These are phyloP conservation scores for Corynascus novoguineensis DNA, from an alignment of 495 filamentous ascomycete species.

Conservation along the genomic window DNA sequence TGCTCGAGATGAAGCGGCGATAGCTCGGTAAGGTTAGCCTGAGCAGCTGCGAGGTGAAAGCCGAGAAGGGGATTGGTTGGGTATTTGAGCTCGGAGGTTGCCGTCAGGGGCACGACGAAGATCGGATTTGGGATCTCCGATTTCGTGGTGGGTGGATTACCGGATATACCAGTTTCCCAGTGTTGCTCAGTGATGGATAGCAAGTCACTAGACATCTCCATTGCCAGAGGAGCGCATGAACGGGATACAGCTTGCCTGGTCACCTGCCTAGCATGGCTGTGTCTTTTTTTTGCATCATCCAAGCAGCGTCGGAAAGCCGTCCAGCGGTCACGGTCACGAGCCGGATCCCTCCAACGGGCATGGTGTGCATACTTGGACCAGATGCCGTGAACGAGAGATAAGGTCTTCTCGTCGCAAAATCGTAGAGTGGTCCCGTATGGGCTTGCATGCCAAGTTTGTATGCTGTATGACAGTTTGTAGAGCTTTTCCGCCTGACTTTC, in stretches of 20 bases:
- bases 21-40: slow-evolving; percentile 16
- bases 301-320: not conserved
- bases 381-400: slow-evolving; percentile 30
- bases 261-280: not conserved
- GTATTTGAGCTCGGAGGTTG: slow-evolving; percentile 30
- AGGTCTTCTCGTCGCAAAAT: slow-evolving; percentile 33
- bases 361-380: slow-evolving; percentile 32
- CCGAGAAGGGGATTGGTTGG: slow-evolving; percentile 41
- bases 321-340: slow-evolving; percentile 1
- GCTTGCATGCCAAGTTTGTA: slow-evolving; percentile 33
- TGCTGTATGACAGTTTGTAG: slow-evolving; percentile 26
- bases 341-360: not conserved
- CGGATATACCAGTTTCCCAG: slow-evolving; percentile 36
- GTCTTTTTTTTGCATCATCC: not conserved
- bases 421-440: slow-evolving; percentile 32
- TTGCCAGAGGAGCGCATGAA: slow-evolving; percentile 9
- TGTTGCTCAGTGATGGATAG: slow-evolving; percentile 25
- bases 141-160: no score
- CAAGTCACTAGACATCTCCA: slow-evolving; percentile 19
- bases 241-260: slow-evolving; percentile 16
- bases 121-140: slow-evolving; percentile 32
- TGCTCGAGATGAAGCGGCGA: slow-evolving; percentile 11
- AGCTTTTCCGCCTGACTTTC: slow-evolving; percentile 39
- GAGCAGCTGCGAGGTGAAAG: slow-evolving; percentile 39
- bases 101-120: slow-evolving; percentile 20